A percentile compares a stretch with the other conserved stretches of the same genome.
Evolutionary conservation across 2,329 filamentous ascomycete species (phyloP).

Genomic region (Plectosphaerella sp.): DNA sequence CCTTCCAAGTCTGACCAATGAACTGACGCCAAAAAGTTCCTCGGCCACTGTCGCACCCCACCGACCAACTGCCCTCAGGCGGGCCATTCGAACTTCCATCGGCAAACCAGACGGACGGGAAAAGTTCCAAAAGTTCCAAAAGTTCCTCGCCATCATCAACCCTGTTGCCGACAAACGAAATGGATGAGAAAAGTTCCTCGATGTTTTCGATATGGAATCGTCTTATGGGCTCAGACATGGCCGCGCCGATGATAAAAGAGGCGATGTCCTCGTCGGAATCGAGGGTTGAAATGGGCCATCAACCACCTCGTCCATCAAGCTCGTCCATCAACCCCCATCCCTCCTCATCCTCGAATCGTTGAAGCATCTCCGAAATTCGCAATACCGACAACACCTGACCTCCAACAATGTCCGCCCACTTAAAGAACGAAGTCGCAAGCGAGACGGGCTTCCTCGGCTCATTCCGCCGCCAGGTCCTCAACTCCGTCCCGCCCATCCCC

Average conservation of each 20-base stretch:
- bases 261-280: not conserved
- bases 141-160: not conserved
- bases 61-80: too few relatives aligned
- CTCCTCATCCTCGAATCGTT: not conserved
- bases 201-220: not conserved
- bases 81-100: too few relatives aligned
- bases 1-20: not conserved
- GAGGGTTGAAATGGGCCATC: not conserved
- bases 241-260: not conserved
- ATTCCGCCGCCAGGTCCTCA: not conserved
- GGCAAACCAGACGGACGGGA: not conserved
- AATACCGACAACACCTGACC: not conserved
- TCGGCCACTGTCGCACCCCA: not conserved
- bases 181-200: not conserved
- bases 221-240: not conserved
- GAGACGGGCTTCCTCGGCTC: not conserved
- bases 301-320: not conserved
- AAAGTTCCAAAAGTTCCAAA: not conserved
- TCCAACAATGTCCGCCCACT: conserved; percentile 1
- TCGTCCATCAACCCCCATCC: not conserved
- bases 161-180: not conserved
- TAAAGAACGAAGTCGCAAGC: not conserved
- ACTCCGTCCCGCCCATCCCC: not conserved
- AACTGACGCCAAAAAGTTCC: not conserved
- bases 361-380: not conserved